Evolutionary conservation across 192 early-diverging fungal species (phyloP).

Genomic region (Gonapodya sp.): DNA sequence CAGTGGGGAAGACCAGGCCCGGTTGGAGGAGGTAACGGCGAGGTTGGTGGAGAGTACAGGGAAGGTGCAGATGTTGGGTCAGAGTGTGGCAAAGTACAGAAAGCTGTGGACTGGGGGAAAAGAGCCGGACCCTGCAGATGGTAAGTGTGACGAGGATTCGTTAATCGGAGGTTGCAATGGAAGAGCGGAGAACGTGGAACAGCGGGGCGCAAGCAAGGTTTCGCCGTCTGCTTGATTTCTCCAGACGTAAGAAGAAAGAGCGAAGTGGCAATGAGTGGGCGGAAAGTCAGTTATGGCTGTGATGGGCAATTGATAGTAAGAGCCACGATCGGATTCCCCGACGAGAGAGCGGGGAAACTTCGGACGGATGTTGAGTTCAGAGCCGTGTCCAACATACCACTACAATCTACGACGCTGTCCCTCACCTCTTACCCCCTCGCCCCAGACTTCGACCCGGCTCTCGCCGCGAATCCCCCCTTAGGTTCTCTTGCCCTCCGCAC

Average conservation of each 20-base stretch:
- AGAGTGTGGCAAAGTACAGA: slow-evolving; percentile 75
- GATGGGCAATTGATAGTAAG: slow-evolving; percentile 35
- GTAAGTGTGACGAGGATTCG: slow-evolving; percentile 16
- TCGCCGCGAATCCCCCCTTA: no score
- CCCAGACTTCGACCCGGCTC: no score
- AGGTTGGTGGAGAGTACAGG: slow-evolving; percentile 62
- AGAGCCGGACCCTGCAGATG: slow-evolving; percentile 39
- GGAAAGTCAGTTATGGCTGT: no score
- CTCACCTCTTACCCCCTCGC: no score
- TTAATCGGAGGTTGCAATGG: slow-evolving; percentile 6
- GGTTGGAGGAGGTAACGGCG: slow-evolving; percentile 36
- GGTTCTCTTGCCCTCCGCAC: neutral
- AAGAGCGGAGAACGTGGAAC: neutral
- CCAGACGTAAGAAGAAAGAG: neutral
- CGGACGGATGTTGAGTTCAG: slow-evolving; percentile 56
- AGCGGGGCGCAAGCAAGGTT: neutral
- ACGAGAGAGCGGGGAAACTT: no score
- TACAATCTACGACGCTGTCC: neutral
- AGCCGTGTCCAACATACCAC: slow-evolving; percentile 65
- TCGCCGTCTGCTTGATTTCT: neutral
- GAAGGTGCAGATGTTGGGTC: slow-evolving; percentile 61
- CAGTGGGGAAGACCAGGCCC: slow-evolving; percentile 28
- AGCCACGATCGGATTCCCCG: no score
- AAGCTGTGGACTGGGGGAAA: slow-evolving; percentile 71
- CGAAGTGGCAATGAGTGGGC: no score